Percentiles rank a stretch among this genome's conserved stretches.
Conservation (phyloP, 2,329 filamentous ascomycete species). For the Bipolaris oryzae region DNA sequence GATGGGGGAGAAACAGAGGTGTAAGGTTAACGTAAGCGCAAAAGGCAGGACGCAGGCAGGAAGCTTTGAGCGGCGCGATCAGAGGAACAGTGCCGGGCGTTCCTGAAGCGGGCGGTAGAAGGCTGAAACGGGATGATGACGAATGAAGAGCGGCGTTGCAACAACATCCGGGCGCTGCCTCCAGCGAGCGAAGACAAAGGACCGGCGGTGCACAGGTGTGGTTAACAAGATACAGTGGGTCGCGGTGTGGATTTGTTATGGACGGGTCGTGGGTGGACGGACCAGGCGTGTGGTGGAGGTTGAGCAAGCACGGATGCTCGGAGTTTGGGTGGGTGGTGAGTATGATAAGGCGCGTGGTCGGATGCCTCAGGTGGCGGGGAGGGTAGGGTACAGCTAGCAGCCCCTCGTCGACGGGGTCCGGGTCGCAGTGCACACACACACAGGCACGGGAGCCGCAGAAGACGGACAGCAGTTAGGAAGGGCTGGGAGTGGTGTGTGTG, state of each 20-base stretch:
- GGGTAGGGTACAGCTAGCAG: conserved; percentile 3
- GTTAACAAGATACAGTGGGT: conserved; percentile 5
- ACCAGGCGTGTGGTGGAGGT: conserved; percentile 23
- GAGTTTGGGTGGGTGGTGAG: conserved; percentile 29
- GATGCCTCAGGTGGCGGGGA: conserved; percentile 30
- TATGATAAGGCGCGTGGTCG: conserved; percentile 33
- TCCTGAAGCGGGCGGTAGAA: conserved; percentile 35
- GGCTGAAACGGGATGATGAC: conserved; percentile 49
- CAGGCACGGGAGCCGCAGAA: neutral
- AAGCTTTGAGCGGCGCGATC: conserved; percentile 17
- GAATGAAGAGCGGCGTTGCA: conserved; percentile 40
- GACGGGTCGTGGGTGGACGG: conserved; percentile 19
- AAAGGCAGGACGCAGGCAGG: conserved; percentile 6
- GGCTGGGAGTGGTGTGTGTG: neutral
- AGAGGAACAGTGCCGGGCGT: conserved; percentile 26
- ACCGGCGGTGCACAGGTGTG: conserved; percentile 8
- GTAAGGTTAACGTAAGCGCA: conserved; percentile 10
- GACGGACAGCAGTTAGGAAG: neutral
- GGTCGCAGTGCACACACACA: conserved; percentile 24
- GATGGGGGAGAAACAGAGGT: conserved; percentile 6
- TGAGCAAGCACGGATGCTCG: conserved; percentile 36
- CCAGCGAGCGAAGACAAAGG: conserved; percentile 17
- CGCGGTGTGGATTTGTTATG: conserved; percentile 25
- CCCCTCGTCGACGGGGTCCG: conserved; percentile 30
- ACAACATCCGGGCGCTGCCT: conserved; percentile 43